Conservation (phyloP, 495 filamentous ascomycete genomes). For the Penicillium mononematosum region DNA sequence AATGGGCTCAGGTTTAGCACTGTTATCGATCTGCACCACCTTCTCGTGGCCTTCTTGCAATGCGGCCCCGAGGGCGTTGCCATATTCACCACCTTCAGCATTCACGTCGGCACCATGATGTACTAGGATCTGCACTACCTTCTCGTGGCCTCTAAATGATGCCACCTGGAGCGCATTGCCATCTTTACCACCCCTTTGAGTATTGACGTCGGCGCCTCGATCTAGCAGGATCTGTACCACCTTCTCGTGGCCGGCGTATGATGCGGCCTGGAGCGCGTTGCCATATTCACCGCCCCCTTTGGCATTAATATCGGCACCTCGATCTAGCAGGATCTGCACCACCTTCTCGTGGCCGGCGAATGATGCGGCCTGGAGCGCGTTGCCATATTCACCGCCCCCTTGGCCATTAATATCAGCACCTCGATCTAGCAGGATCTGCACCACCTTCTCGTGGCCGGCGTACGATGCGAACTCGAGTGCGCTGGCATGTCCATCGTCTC, state of each 20-base stretch:
- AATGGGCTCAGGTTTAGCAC: no score
- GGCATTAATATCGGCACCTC: no score
- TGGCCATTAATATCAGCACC: not conserved
- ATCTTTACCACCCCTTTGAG: conserved; percentile 7
- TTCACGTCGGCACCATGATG: conserved; percentile 25
- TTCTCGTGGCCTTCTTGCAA: not conserved
- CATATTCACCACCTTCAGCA: not conserved
- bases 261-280: conserved; percentile 23
- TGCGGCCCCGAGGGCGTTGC: not conserved
- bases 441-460: conserved; percentile 5
- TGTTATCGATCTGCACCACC: not conserved
- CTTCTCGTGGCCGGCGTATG: not conserved
- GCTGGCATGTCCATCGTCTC: conserved; percentile 20
- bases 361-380: no score
- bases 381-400: no score
- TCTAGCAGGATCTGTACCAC: conserved; percentile 23
- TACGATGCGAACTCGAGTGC: conserved; percentile 22
- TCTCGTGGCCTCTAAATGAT: conserved; percentile 13
- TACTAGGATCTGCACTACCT: conserved; percentile 28
- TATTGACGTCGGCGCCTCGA: conserved; percentile 14
- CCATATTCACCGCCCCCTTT: not conserved
- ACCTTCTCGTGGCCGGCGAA: no score
- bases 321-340: no score
- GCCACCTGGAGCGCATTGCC: conserved; percentile 18
- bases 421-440: conserved; percentile 19